Base-by-base conservation (phyloP, 306 rosid species). In the Styphnolobium japonicum region DNA sequence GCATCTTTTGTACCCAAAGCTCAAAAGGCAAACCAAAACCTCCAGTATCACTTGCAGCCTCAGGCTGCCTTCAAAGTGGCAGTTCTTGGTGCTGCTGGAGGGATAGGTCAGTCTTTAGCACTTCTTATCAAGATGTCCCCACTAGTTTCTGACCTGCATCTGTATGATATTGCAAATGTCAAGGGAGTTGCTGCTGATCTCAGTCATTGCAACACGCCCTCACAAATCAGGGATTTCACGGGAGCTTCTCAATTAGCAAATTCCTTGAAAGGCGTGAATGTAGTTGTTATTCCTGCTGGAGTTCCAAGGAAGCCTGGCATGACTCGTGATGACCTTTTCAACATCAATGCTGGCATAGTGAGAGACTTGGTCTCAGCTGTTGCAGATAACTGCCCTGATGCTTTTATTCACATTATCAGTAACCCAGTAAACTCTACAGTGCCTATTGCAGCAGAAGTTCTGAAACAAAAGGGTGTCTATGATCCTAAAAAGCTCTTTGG, bases 291-390 rank as follows among this genome's bases (percentile, higher is more conserved):
- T 6, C 99, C 99, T 11, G 99, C 99, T 14, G 99, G 99, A 34
- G 99, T 93, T 83, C 99, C 99, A 0, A 89, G 99, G 79, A 96
- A 96, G 81, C 99, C 99, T 0, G 99, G 99, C 21, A 96, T 96
- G 99, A 96, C 99, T 34, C 98, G 99, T 10, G 99, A 96, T 67
- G 99, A 96, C 80, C 98, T 96, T 53, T 96, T 96, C 82, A 96
- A 96, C 73, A 93, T 96, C 77, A 96, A 96, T 76, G 99, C 99
- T 0, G 93, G 98, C 75, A 96, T 93, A 9, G 99, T 96, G 27
- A 87, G 89, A 78, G 91, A 73, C 89, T 86, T 96, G 87, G 86
- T 96, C 8, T 85, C 92, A 2, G 96, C 99, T 2, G 98, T 93
- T 66, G 98, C 99, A 1, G 99, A 93, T 74, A 90, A 96, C 68